phyloP scores from a whole-genome alignment of 305 asterid species.

The Solanum aculeatissimum region DNA sequence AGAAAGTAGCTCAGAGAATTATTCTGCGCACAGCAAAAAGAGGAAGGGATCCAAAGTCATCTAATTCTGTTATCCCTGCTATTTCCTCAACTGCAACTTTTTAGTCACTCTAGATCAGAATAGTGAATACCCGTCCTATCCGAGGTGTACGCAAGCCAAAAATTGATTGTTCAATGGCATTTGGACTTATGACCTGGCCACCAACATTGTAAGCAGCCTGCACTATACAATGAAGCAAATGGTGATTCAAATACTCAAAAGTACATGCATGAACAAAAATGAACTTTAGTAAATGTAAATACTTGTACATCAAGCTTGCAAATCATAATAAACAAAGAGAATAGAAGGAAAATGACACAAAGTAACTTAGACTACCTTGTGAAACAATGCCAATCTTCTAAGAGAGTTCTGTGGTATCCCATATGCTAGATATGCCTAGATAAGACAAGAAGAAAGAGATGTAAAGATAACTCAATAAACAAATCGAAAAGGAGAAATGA shows the following conservation, averaged over 20 bases:
- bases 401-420: conserved; percentile 61
- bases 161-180: conserved; percentile 46
- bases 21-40: background rate
- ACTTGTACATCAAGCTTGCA: too few species aligned
- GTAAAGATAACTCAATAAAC: background rate
- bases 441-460: background rate
- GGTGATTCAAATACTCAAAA: conserved; percentile 5
- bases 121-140: conserved; percentile 32
- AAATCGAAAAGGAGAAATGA: background rate
- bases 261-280: background rate
- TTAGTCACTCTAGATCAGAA: background rate
- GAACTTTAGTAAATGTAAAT: too few species aligned
- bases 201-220: conserved; percentile 58
- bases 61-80: background rate
- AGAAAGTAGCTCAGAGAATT: background rate
- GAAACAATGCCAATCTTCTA: conserved; percentile 56
- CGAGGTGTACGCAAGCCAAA: conserved; percentile 41
- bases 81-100: background rate
- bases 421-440: conserved; percentile 47
- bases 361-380: conserved; percentile 39
- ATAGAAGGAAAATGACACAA: background rate
- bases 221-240: conserved; percentile 16
- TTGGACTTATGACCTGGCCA: conserved; percentile 38
- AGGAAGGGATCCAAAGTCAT: background rate
- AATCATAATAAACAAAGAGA: background rate